Percentiles rank a stretch among this genome's conserved stretches.
phyloP scores from a whole-genome alignment of 495 filamentous ascomycete species.

The Podospora fimiseda region DNA sequence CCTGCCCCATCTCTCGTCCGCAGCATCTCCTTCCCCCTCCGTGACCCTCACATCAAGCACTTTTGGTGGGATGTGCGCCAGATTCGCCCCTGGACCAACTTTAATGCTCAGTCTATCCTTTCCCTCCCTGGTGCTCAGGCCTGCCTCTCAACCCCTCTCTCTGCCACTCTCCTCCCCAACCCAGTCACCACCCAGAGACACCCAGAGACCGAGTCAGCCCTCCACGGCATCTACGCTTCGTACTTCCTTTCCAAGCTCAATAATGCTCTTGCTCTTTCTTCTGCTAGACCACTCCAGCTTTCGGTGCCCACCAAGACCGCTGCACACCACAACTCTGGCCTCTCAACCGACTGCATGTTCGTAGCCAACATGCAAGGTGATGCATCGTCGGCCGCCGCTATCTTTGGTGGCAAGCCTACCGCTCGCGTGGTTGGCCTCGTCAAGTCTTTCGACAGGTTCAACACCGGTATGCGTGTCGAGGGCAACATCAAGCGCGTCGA shows the following conservation, averaged over 20 bases:
- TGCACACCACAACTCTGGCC: constrained; percentile 51
- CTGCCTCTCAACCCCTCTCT: constrained; percentile 67
- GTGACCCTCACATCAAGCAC: constrained; percentile 66
- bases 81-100: constrained; percentile 71
- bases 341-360: constrained; percentile 63
- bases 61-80: constrained; percentile 96
- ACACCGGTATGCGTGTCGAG: constrained; percentile 85
- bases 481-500: constrained; percentile 71
- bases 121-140: constrained; percentile 64
- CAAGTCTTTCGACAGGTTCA: constrained; percentile 87
- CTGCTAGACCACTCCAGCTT: constrained; percentile 52
- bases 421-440: constrained; percentile 81
- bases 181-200: constrained; percentile 49
- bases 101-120: constrained; percentile 65
- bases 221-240: constrained; percentile 61
- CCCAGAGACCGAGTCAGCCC: constrained; percentile 66
- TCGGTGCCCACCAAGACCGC: constrained; percentile 48
- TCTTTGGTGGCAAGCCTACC: constrained; percentile 63
- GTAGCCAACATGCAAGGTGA: constrained; percentile 55
- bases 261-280: constrained; percentile 64
- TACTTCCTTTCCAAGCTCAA: constrained; percentile 76
- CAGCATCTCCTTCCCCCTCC: constrained; percentile 63
- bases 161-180: constrained; percentile 55
- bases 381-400: constrained; percentile 43
- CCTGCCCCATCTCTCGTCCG: constrained; percentile 77